phyloP scores from a whole-genome alignment of 1,284 basidiomycete genomes.

The Cerrena zonata region DNA sequence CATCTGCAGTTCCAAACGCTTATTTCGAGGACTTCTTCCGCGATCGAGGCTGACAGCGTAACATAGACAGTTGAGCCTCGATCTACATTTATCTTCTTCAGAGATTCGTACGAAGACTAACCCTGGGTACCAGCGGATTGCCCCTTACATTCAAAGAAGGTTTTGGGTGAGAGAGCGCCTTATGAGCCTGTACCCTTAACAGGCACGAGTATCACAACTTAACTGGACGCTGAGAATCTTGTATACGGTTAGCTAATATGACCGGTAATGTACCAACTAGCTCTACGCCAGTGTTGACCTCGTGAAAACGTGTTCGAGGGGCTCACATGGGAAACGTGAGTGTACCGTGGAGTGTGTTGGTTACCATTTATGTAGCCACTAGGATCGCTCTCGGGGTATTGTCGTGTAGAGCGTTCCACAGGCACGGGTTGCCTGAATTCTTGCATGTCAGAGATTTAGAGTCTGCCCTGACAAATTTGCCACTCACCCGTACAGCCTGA shows the following conservation, averaged over 20 bases:
- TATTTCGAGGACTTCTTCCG: background rate
- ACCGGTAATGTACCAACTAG: constrained; percentile 19
- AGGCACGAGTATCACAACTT: constrained; percentile 7
- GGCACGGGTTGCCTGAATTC: constrained; percentile 20
- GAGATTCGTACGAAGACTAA: background rate
- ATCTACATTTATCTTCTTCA: background rate
- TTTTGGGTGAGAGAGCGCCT: constrained; percentile 2
- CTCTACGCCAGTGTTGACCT: constrained; percentile 18
- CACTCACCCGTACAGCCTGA: constrained; percentile 11
- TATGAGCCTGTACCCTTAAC: constrained; percentile 4
- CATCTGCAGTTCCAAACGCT: background rate
- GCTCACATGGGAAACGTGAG: constrained; percentile 13
- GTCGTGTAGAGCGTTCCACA: constrained; percentile 12
- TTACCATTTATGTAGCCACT: background rate
- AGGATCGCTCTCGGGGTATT: background rate
- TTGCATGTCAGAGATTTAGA: constrained; percentile 20
- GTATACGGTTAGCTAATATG: constrained; percentile 18
- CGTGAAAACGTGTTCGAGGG: constrained; percentile 19
- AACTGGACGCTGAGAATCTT: constrained; percentile 20
- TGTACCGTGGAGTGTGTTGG: constrained; percentile 16
- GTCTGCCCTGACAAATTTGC: constrained; percentile 19
- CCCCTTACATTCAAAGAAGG: background rate
- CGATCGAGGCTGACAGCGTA: background rate
- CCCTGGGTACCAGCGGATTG: background rate
- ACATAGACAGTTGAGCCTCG: background rate